Conservation (phyloP, 2,329 filamentous ascomycete species). For the Sporothrix dimorphospora region DNA sequence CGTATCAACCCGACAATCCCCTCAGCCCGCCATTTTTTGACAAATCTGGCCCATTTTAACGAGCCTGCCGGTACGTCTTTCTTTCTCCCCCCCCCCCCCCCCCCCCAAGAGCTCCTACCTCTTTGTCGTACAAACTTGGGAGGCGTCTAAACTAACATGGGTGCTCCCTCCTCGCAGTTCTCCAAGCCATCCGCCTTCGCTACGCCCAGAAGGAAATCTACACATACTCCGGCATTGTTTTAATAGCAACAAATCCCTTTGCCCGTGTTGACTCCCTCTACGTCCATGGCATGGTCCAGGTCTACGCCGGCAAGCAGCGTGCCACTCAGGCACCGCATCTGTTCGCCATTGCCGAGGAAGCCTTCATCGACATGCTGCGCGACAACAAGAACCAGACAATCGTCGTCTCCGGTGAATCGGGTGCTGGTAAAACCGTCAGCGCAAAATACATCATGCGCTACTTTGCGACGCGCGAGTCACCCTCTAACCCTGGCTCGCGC, state of each 20-base stretch:
- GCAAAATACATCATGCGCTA: constrained; percentile 99
- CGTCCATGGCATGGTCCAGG: constrained; percentile 99
- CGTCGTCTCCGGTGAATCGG: constrained; percentile 98
- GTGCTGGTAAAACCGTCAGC: constrained; percentile 98
- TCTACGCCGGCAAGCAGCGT: constrained; percentile 95
- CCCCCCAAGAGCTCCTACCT: background rate
- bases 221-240: constrained; percentile 97
- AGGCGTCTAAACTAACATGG: background rate
- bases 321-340: constrained; percentile 96
- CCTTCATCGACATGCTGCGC: constrained; percentile 98
- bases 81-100: too few relatives aligned
- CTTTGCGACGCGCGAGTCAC: constrained; percentile 95
- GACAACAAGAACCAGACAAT: constrained; percentile 97
- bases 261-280: constrained; percentile 97
- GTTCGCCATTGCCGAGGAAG: constrained; percentile 98
- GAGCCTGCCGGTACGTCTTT: constrained; percentile 81
- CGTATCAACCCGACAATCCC: constrained; percentile 99
- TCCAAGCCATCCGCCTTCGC: constrained; percentile 95
- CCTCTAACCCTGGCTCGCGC: constrained; percentile 79
- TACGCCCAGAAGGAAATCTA: constrained; percentile 99
- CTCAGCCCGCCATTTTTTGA: constrained; percentile 97
- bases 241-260: constrained; percentile 98
- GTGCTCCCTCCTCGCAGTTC: constrained; percentile 58
- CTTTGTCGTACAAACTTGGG: background rate
- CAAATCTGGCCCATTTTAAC: constrained; percentile 95